phyloP scores from a whole-genome alignment of 2,329 filamentous ascomycete species.

The Cercospora nicotianae region DNA sequence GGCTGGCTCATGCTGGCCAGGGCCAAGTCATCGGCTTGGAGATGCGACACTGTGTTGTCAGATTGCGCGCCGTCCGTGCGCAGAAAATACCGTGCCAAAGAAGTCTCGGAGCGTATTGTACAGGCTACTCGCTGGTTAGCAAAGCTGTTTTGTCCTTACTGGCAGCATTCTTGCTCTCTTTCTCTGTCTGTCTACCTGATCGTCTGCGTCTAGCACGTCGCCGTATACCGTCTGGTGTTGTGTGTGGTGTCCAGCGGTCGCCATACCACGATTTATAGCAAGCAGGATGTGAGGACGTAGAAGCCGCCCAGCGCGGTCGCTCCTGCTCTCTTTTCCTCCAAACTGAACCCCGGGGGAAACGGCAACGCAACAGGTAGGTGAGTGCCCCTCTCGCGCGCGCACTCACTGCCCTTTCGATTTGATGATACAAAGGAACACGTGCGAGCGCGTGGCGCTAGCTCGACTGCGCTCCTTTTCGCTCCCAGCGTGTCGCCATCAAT shows the following conservation, averaged over 20 bases:
- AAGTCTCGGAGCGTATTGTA: background rate
- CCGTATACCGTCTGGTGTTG: background rate
- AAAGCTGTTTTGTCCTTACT: background rate
- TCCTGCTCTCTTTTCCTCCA: background rate
- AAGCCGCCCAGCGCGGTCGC: background rate
- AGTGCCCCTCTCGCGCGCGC: background rate
- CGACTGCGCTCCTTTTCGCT: background rate
- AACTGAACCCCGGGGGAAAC: no score
- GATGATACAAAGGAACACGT: background rate
- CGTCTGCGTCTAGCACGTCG: background rate
- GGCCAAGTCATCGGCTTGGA: background rate
- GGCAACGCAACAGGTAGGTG: background rate
- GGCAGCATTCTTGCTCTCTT: background rate
- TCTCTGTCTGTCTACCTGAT: background rate
- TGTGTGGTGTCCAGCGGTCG: background rate
- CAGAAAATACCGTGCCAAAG: background rate
- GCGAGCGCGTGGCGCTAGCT: constrained; percentile 2
- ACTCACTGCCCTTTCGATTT: no score
- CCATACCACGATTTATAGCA: background rate
- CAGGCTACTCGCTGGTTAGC: no score
- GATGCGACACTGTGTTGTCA: background rate
- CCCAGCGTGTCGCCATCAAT: no score
- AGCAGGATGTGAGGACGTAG: background rate
- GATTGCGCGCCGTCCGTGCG: background rate
- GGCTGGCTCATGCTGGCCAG: background rate